Base-by-base conservation (phyloP, 2,329 filamentous ascomycete species). In the Tolypocladium endophyticum region DNA sequence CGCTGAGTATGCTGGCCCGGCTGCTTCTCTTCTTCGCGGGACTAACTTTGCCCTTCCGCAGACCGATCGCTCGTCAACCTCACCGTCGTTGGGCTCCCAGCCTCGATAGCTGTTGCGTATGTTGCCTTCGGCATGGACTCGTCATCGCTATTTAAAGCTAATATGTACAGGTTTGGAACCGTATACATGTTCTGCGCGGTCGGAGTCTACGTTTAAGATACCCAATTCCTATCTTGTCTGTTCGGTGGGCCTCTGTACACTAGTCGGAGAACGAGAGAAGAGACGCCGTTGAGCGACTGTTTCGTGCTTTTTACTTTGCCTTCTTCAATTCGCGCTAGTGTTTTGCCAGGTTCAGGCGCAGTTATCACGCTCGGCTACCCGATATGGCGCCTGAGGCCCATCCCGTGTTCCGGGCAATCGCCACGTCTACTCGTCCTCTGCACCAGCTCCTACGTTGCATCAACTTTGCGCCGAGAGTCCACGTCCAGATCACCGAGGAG, bases 111-210 rank as follows among this genome's bases (percentile, higher is more conserved):
- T 63, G 85, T 97, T 77, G 93, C 90, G 93, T 97, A 86, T 70
- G 90, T 77, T 45, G 45, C 38, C 45, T 41, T 55, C 58, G 36
- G 23, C 28, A 39, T n/a, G 11, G 20, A 7, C 55, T 47, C 56
- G 23, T 56, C 62, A 0, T n/a, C 50, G 66, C 61, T 39, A 52
- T 60, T 38, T 62, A 18, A 43, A 52, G 58, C 71, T 71, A 58
- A 67, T 33, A 16, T 36, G 1, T n/a, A 25, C 35, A 97, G 93
- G 57, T 89, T 96, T 74, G 94, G 94, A 68, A 88, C 93, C 57
- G 92, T 99, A 54, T 97, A 94, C 78, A 96, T 97, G 88, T 97
- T 99, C 77, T 99, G 94, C 77, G 94, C 92, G 62, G 94, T 94
- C 73, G 94, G 94, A 73, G 94, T 99, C 72, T 97, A 99, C 86